phyloP scores from a whole-genome alignment of 2,329 filamentous ascomycete species.

The Zopfia rhizophila region DNA sequence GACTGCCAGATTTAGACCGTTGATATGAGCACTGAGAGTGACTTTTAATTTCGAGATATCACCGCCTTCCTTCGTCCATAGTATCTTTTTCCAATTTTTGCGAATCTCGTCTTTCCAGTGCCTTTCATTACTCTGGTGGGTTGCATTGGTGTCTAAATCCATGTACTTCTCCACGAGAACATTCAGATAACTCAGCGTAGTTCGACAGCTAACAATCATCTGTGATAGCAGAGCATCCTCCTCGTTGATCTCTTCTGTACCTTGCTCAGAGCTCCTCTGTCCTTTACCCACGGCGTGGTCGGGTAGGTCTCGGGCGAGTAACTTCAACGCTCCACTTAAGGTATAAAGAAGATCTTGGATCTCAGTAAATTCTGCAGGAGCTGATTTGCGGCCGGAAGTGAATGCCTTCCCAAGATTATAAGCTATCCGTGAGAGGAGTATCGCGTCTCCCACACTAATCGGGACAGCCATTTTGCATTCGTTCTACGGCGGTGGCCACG shows the following conservation, averaged over 20 bases:
- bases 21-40: conserved; percentile 14
- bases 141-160: conserved; percentile 1
- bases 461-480: conserved; percentile 11
- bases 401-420: conserved; percentile 7
- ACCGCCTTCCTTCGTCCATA: conserved; percentile 17
- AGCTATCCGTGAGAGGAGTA: conserved; percentile 13
- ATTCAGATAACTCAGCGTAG: conserved; percentile 11
- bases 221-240: neutral
- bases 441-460: conserved; percentile 15
- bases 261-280: neutral
- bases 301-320: conserved; percentile 3
- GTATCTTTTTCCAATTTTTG: conserved; percentile 17
- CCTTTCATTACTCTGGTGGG: neutral
- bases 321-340: conserved; percentile 7
- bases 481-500: too few species aligned
- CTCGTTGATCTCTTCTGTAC: neutral
- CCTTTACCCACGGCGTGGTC: neutral
- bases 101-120: conserved; percentile 11
- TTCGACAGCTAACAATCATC: conserved; percentile 11
- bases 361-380: conserved; percentile 12
- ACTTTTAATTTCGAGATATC: conserved; percentile 11
- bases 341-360: conserved; percentile 11
- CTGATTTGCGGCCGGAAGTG: conserved; percentile 12
- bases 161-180: conserved; percentile 8
- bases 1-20: conserved; percentile 11